phyloP scores from a whole-genome alignment of 2,329 filamentous ascomycete species.

The Neurospora sp. region DNA sequence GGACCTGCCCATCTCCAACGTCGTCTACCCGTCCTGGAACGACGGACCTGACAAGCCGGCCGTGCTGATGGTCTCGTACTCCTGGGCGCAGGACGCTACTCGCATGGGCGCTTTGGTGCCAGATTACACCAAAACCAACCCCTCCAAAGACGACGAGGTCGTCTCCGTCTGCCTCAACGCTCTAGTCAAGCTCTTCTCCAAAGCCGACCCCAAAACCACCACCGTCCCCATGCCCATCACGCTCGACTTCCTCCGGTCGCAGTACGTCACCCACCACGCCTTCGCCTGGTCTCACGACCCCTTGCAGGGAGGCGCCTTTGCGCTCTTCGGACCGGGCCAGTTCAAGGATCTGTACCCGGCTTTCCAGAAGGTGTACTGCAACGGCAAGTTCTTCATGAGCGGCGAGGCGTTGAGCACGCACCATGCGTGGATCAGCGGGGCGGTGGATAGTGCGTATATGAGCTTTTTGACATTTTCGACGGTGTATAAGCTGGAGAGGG shows the following conservation, averaged over 20 bases:
- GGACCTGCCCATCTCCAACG: conserved; percentile 14
- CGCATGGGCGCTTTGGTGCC: conserved; percentile 17
- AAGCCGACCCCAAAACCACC: neutral
- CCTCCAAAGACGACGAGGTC: conserved; percentile 2
- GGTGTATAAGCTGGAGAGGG: neutral
- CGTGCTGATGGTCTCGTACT: conserved; percentile 24
- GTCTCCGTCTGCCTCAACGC: conserved; percentile 4
- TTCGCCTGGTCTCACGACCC: conserved; percentile 29
- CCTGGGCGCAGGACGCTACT: conserved; percentile 23
- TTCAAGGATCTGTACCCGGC: conserved; percentile 26
- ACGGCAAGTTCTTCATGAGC: conserved; percentile 23
- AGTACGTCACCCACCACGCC: conserved; percentile 20
- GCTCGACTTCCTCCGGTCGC: neutral
- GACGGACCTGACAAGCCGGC: conserved; percentile 14
- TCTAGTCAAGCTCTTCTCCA: conserved; percentile 6
- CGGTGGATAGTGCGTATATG: conserved; percentile 25
- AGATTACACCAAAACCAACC: neutral
- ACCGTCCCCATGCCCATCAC: neutral
- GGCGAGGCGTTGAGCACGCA: conserved; percentile 28
- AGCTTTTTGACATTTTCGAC: neutral
- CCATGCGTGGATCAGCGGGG: conserved; percentile 30
- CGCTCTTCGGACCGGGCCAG: conserved; percentile 29
- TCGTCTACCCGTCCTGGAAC: conserved; percentile 27
- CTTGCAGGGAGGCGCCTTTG: conserved; percentile 27
- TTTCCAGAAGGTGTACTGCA: conserved; percentile 18